Evolutionary conservation across 257 asterid genomes (phyloP).

Genomic region (Asclepias syriaca): DNA sequence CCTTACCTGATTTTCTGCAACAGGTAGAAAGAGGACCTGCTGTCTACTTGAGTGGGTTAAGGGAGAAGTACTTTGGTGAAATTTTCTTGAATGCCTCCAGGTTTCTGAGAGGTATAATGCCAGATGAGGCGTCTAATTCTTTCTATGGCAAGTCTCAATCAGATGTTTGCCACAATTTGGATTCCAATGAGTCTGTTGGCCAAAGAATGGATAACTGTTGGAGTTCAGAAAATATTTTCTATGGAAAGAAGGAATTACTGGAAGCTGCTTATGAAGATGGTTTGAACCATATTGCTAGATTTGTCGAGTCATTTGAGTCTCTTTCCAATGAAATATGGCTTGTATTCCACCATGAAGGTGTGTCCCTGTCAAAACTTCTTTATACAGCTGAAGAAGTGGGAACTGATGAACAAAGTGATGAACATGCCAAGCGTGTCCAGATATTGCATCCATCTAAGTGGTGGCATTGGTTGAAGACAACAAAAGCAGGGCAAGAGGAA

Average conservation of each 20-base stretch:
- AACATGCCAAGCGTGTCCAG: constrained; percentile 63
- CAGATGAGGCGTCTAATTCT: constrained; percentile 34
- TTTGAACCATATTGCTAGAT: constrained; percentile 88
- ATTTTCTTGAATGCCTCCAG: constrained; percentile 73
- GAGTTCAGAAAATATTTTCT: constrained; percentile 30
- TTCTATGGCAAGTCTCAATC: constrained; percentile 28
- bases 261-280: constrained; percentile 62
- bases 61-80: constrained; percentile 96
- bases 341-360: constrained; percentile 89
- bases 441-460: constrained; percentile 91
- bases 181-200: constrained; percentile 32
- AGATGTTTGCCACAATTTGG: constrained; percentile 23
- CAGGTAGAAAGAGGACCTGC: constrained; percentile 90
- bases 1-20: constrained; percentile 20
- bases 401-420: constrained; percentile 42
- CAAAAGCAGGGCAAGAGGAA: constrained; percentile 87
- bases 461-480: constrained; percentile 96
- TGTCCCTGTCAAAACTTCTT: constrained; percentile 79
- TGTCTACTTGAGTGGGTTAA: constrained; percentile 83
- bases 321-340: constrained; percentile 94
- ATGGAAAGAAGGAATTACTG: constrained; percentile 26
- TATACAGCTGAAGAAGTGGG: constrained; percentile 84
- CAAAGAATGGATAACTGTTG: constrained; percentile 34
- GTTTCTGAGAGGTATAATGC: constrained; percentile 50
- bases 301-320: constrained; percentile 90